These are phyloP conservation scores for Poronia punctata DNA, from an alignment of 495 filamentous ascomycete genomes.

Conservation along the genomic window DNA sequence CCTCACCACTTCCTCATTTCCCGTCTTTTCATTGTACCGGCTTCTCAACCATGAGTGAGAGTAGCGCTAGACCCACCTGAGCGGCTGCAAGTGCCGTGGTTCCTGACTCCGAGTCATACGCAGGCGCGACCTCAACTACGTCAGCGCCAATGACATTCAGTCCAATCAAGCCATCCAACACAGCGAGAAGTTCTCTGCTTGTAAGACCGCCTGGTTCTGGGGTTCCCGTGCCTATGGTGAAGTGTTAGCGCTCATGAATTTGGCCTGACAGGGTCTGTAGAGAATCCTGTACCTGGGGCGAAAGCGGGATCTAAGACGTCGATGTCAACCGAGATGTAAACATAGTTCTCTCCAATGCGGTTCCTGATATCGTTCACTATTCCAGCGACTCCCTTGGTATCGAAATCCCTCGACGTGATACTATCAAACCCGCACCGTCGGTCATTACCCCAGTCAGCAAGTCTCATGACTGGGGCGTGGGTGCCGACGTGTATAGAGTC, in stretches of 20 bases:
- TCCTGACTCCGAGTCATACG: slow-evolving; percentile 61
- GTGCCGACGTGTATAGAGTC: slow-evolving; percentile 76
- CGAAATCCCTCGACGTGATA: slow-evolving; percentile 69
- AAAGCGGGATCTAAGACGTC: slow-evolving; percentile 72
- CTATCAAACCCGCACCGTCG: slow-evolving; percentile 74
- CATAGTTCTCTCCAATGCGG: no score
- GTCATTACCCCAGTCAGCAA: slow-evolving; percentile 70
- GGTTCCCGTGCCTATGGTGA: slow-evolving; percentile 78
- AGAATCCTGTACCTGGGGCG: not conserved
- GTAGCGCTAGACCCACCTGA: slow-evolving; percentile 15
- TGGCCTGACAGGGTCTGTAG: not conserved
- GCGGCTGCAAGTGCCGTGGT: slow-evolving; percentile 59
- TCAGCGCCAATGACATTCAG: slow-evolving; percentile 71
- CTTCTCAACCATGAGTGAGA: slow-evolving; percentile 19
- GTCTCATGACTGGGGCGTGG: slow-evolving; percentile 65
- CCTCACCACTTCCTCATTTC: no score
- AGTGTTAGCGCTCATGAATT: no score
- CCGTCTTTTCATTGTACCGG: no score
- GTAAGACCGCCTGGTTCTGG: slow-evolving; percentile 80
- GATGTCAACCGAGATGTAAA: slow-evolving; percentile 72
- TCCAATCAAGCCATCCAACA: slow-evolving; percentile 44
- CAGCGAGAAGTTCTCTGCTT: slow-evolving; percentile 54
- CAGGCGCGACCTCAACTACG: slow-evolving; percentile 64
- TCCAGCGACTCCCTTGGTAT: slow-evolving; percentile 61
- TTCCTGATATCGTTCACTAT: slow-evolving; percentile 69